Percentiles rank a stretch among this genome's conserved stretches.
phyloP scores from a whole-genome alignment of 225 moss, liverwort and hornwort genomes.

The Pseudoscleropodium purum region DNA sequence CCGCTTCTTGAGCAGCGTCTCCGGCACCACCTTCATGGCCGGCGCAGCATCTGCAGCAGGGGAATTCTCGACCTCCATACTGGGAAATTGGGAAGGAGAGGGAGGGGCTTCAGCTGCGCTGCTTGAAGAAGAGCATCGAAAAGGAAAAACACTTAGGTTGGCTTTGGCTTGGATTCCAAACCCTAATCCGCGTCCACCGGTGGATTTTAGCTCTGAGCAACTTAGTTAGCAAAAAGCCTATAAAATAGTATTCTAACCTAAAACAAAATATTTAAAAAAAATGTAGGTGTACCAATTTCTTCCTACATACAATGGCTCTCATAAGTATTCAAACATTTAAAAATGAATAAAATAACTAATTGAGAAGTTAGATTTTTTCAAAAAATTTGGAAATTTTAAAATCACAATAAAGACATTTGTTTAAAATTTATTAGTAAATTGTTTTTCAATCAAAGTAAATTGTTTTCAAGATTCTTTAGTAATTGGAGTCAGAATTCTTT shows the following conservation, averaged over 20 bases:
- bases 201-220: background rate
- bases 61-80: background rate
- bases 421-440: background rate
- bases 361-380: background rate
- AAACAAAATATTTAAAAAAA: background rate
- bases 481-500: background rate
- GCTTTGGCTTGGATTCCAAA: background rate
- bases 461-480: background rate
- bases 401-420: too few relatives aligned
- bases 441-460: too few relatives aligned
- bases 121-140: background rate
- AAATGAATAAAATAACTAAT: background rate
- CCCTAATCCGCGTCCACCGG: background rate
- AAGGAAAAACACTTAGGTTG: fast-evolving
- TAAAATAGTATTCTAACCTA: background rate
- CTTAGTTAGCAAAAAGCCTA: background rate
- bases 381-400: background rate
- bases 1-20: slow-evolving; percentile 68
- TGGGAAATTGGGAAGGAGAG: background rate
- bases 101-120: background rate
- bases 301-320: background rate
- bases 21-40: slow-evolving; percentile 31
- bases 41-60: background rate
- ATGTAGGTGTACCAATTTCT: background rate
- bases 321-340: background rate